phyloP scores from a whole-genome alignment of 108 stramenopile genomes.

The Seminavis robusta region DNA sequence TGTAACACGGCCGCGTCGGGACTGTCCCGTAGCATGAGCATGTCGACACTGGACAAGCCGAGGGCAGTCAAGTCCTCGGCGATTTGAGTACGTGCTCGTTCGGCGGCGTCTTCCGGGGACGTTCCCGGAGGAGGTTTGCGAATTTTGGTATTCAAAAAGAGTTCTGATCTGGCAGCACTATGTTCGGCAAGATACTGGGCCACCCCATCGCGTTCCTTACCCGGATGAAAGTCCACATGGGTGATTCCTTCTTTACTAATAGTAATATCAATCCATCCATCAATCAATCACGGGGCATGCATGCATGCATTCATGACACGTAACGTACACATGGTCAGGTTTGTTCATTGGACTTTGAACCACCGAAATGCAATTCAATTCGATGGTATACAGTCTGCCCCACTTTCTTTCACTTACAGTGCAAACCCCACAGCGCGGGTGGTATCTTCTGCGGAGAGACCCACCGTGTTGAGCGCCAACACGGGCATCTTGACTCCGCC shows the following conservation, averaged over 20 bases:
- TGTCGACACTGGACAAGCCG: conserved; percentile 35
- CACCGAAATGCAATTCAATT: too few species aligned
- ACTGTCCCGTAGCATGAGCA: conserved; percentile 55
- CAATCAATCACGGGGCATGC: too few species aligned
- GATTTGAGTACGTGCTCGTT: conserved; percentile 29
- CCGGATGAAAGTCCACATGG: conserved; percentile 63
- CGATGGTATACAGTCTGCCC: too few species aligned
- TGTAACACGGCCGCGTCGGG: conserved; percentile 44
- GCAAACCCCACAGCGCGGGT: conserved; percentile 24
- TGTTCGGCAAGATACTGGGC: conserved; percentile 23
- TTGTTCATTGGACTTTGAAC: not conserved
- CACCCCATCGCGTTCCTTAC: conserved; percentile 51
- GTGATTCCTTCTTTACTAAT: conserved; percentile 24
- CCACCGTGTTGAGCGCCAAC: conserved; percentile 53
- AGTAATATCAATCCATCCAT: too few species aligned
- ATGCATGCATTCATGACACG: too few species aligned
- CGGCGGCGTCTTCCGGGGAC: conserved; percentile 37
- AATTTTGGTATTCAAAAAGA: conserved; percentile 63
- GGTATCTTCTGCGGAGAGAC: conserved; percentile 38
- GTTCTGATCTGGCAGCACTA: conserved; percentile 2
- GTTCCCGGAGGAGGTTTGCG: conserved; percentile 43
- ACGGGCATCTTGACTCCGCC: conserved; percentile 36
- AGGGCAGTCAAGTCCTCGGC: conserved; percentile 40
- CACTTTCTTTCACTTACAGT: too few species aligned
- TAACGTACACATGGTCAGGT: not conserved